Conservation (phyloP, 805 yeast species). For the Alloascoidea hylecoeti region DNA sequence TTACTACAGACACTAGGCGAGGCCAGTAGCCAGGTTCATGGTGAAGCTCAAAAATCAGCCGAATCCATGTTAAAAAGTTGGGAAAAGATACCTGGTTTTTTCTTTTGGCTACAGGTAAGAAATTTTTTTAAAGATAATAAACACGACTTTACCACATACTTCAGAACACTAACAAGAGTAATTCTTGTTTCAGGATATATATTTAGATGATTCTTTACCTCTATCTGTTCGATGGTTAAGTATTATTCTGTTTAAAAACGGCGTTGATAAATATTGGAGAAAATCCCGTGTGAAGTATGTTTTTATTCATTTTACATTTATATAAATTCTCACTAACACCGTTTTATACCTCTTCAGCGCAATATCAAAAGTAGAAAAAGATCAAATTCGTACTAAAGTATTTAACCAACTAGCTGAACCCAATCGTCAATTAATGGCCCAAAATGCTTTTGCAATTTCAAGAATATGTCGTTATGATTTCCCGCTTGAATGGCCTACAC, state of each 20-base stretch:
- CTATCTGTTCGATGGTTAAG: constrained; percentile 76
- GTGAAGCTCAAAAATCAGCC: constrained; percentile 41
- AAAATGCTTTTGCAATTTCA: constrained; percentile 75
- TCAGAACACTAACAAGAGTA: constrained; percentile 14
- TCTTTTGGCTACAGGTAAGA: constrained; percentile 33
- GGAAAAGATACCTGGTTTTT: constrained; percentile 52
- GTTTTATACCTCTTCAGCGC: constrained; percentile 13
- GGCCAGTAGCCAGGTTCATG: constrained; percentile 37
- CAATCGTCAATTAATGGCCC: constrained; percentile 61
- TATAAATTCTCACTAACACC: not conserved
- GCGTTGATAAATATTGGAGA: constrained; percentile 78
- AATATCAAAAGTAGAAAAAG: constrained; percentile 54
- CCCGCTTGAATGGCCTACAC: constrained; percentile 73
- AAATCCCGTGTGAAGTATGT: constrained; percentile 38
- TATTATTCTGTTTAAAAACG: constrained; percentile 78
- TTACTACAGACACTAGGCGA: constrained; percentile 26
- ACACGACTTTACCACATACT: constrained; percentile 7
- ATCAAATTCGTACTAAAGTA: constrained; percentile 39
- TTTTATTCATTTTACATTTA: not conserved
- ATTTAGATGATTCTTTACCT: constrained; percentile 42
- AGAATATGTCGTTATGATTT: constrained; percentile 73
- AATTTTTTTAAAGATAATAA: not conserved
- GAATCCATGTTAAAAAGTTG: constrained; percentile 57
- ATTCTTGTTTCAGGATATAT: constrained; percentile 25
- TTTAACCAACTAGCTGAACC: constrained; percentile 52